Conservation (phyloP, 768 basidiomycete genomes). For the Brasilioporus rufonigricans region DNA sequence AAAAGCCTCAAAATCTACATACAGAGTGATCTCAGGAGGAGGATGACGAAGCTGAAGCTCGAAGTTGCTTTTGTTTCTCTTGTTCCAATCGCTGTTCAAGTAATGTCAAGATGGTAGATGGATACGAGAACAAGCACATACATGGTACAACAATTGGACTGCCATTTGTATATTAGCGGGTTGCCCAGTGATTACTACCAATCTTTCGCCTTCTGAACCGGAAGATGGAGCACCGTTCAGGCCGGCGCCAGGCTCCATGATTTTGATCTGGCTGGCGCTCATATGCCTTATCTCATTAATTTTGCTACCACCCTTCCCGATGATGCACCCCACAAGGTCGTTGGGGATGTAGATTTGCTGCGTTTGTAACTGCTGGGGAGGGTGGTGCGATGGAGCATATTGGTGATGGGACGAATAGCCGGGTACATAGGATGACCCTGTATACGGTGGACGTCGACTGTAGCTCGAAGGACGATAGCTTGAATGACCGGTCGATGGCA, state of each 20-base stretch:
- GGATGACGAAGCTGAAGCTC: conserved; percentile 33
- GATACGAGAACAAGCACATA: conserved; percentile 36
- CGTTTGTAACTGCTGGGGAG: conserved; percentile 79
- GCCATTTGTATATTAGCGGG: conserved; percentile 96
- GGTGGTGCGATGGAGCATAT: conserved; percentile 52
- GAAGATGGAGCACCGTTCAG: conserved; percentile 69
- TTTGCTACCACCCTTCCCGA: conserved; percentile 97
- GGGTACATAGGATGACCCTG: conserved; percentile 70
- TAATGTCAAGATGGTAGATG: conserved; percentile 5
- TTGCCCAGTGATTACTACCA: conserved; percentile 97
- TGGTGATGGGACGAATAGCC: conserved; percentile 50
- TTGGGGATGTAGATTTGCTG: conserved; percentile 99
- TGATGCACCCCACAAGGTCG: conserved; percentile 94
- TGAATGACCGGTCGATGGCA: conserved; percentile 60
- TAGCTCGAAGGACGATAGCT: conserved; percentile 65
- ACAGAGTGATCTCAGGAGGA: conserved; percentile 25
- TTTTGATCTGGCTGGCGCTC: conserved; percentile 96
- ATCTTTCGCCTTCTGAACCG: conserved; percentile 80
- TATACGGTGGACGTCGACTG: conserved; percentile 45
- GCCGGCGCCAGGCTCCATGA: conserved; percentile 94
- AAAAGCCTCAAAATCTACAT: background rate
- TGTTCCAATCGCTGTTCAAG: conserved; percentile 73
- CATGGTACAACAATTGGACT: conserved; percentile 85
- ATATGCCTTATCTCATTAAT: conserved; percentile 98
- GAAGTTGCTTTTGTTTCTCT: conserved; percentile 83